Percentiles rank a stretch among this genome's conserved stretches.
phyloP scores from a whole-genome alignment of 768 basidiomycete genomes.

The Suillus subalutaceus region DNA sequence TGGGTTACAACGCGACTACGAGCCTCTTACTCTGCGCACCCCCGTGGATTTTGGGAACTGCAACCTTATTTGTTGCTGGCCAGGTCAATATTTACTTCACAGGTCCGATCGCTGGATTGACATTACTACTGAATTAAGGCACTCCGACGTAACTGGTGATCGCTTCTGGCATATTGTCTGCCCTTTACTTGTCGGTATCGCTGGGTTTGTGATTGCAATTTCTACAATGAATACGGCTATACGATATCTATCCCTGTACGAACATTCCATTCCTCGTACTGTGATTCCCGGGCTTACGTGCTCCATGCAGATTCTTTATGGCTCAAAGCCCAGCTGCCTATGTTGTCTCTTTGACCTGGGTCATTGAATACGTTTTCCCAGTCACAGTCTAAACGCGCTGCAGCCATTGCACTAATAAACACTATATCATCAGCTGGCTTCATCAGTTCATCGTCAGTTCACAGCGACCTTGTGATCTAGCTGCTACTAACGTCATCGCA shows the following conservation, averaged over 20 bases:
- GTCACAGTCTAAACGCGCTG: conserved; percentile 80
- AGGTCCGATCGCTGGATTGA: conserved; percentile 7
- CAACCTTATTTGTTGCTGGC: conserved; percentile 57
- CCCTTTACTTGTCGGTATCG: conserved; percentile 56
- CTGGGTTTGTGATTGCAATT: conserved; percentile 68
- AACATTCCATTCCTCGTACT: conserved; percentile 5
- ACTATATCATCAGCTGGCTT: conserved; percentile 80
- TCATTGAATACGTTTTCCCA: conserved; percentile 64
- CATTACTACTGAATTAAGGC: conserved; percentile 37
- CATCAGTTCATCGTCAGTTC: conserved; percentile 72
- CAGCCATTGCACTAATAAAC: conserved; percentile 79
- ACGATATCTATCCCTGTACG: conserved; percentile 67
- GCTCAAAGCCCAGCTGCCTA: conserved; percentile 70
- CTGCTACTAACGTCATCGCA: conserved; percentile 17
- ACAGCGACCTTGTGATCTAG: conserved; percentile 3
- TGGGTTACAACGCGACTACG: conserved; percentile 63
- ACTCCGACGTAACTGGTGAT: conserved; percentile 72
- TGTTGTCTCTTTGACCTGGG: conserved; percentile 60
- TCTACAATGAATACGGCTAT: conserved; percentile 62
- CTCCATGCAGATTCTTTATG: conserved; percentile 63
- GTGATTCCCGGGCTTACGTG: neutral
- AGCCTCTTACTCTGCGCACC: conserved; percentile 77
- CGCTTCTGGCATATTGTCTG: conserved; percentile 70
- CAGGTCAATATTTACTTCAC: conserved; percentile 35
- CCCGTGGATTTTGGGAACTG: conserved; percentile 65